Percentiles rank a stretch among this genome's conserved stretches.
phyloP scores from a whole-genome alignment of 805 yeast species.

The Starmerella bombi region DNA sequence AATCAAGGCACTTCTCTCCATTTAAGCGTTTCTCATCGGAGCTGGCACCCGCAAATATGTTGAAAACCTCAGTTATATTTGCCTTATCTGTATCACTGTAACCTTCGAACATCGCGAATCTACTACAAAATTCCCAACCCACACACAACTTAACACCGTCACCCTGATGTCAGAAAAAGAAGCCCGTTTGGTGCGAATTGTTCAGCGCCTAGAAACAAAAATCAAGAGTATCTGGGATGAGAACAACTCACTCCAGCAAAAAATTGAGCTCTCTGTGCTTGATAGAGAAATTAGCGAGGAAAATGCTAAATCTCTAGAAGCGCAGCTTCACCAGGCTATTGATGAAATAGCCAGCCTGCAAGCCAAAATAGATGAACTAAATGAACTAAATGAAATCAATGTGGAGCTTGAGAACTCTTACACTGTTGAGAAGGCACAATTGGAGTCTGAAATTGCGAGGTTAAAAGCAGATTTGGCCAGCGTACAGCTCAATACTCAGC shows the following conservation, averaged over 20 bases:
- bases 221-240: conserved; percentile 20
- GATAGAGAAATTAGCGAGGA: conserved; percentile 31
- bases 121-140: background rate
- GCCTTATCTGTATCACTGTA: background rate
- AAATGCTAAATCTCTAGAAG: conserved; percentile 23
- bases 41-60: conserved; percentile 36
- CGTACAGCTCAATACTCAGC: background rate
- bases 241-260: conserved; percentile 11
- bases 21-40: background rate
- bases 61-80: conserved; percentile 87
- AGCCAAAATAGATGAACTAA: conserved; percentile 14
- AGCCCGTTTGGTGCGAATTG: conserved; percentile 20
- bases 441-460: background rate
- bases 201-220: conserved; percentile 15
- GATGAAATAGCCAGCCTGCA: conserved; percentile 18
- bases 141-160: too few relatives aligned
- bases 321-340: conserved; percentile 20
- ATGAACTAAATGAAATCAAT: conserved; percentile 8
- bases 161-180: conserved; percentile 14
- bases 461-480: background rate
- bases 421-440: conserved; percentile 3
- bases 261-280: conserved; percentile 25
- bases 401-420: conserved; percentile 12
- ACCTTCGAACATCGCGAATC: background rate
- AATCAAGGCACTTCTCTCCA: conserved; percentile 61